phyloP scores from a whole-genome alignment of 1,139 yeast species.

The Geotrichum carabidarum region DNA sequence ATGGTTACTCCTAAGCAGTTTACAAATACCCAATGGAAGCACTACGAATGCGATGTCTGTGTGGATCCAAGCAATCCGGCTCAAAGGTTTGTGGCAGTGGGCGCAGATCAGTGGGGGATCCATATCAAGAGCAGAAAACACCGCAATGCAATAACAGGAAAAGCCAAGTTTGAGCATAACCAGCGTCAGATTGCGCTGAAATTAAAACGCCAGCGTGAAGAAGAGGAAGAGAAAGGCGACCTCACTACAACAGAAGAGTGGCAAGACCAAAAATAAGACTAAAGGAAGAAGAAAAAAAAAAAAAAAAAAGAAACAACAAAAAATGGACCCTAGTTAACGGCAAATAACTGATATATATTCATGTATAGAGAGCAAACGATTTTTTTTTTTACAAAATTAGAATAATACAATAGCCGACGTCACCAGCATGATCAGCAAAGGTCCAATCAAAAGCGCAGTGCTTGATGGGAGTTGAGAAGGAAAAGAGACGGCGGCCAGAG shows the following conservation, averaged over 20 bases:
- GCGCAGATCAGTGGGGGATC: slow-evolving; percentile 62
- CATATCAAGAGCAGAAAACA: slow-evolving; percentile 58
- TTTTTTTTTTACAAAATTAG: neutral
- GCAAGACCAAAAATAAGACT: neutral
- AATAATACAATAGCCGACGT: neutral
- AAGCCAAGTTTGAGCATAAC: slow-evolving; percentile 13
- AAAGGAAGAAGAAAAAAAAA: no score
- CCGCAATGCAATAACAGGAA: slow-evolving; percentile 23
- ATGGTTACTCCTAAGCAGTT: slow-evolving; percentile 28
- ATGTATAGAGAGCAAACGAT: neutral
- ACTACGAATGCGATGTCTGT: slow-evolving; percentile 63
- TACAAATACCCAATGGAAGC: slow-evolving; percentile 53
- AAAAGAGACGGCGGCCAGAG: neutral
- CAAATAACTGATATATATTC: neutral
- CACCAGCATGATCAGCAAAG: neutral
- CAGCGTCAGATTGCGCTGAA: slow-evolving; percentile 10
- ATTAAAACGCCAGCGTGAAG: neutral
- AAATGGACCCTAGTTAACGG: neutral
- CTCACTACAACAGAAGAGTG: neutral
- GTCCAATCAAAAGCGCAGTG: neutral
- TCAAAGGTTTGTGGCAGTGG: slow-evolving; percentile 54
- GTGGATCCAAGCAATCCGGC: neutral
- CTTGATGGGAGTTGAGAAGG: neutral
- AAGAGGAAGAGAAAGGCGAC: neutral
- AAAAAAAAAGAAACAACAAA: no score